A percentile compares a stretch with the other conserved stretches of the same genome.
Conservation (phyloP, 2,329 filamentous ascomycete genomes). For the Camptophora hylomeconis region DNA sequence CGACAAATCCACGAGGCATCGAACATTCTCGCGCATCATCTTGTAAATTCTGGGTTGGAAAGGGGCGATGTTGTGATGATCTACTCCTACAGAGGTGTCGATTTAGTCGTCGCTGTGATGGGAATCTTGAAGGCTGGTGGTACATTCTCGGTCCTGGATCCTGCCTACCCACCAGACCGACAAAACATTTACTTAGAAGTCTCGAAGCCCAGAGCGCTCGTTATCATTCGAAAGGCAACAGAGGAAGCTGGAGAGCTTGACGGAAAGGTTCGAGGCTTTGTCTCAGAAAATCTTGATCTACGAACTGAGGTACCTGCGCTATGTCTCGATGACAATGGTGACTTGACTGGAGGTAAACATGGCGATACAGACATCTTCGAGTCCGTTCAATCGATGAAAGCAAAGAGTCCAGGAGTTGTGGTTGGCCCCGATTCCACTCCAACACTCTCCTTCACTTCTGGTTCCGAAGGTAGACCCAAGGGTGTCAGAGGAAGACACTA, state of each 20-base stretch:
- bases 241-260: conserved; percentile 53
- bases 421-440: conserved; percentile 78
- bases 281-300: conserved; percentile 58
- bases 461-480: conserved; percentile 67
- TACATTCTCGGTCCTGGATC: conserved; percentile 56
- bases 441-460: conserved; percentile 62
- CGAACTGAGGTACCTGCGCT: conserved; percentile 64
- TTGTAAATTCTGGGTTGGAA: conserved; percentile 58
- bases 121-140: conserved; percentile 51
- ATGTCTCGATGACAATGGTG: conserved; percentile 56
- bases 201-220: conserved; percentile 57
- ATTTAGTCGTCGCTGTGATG: conserved; percentile 68
- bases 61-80: conserved; percentile 88
- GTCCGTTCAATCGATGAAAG: conserved; percentile 37
- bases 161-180: conserved; percentile 65
- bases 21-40: conserved; percentile 66
- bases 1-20: conserved; percentile 74
- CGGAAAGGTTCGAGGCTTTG: conserved; percentile 50
- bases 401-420: conserved; percentile 52
- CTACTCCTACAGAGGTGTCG: conserved; percentile 71
- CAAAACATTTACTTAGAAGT: conserved; percentile 78
- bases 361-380: conserved; percentile 57
- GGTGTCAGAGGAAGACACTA: conserved; percentile 82
- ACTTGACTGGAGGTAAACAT: conserved; percentile 53
- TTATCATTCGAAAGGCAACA: conserved; percentile 60